These are phyloP conservation scores for Cercospora brassicicola DNA, from an alignment of 2,329 filamentous ascomycete genomes.

Conservation along the genomic window DNA sequence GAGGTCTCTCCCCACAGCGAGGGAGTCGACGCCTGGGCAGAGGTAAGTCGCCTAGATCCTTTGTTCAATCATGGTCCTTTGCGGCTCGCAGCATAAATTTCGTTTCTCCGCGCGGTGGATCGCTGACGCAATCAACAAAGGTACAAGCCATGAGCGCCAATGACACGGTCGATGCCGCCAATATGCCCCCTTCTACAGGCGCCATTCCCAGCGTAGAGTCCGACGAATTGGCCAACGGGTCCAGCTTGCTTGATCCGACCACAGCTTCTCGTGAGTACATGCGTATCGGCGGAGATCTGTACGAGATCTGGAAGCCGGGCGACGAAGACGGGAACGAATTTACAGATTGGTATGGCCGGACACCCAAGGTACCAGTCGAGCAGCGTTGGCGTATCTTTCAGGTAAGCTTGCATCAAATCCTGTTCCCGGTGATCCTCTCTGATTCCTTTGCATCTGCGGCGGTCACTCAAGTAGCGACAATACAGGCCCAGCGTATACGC, in stretches of 20 bases:
- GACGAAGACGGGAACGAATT: slow-evolving; percentile 41
- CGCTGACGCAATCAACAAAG: neutral
- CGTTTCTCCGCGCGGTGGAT: neutral
- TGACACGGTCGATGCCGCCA: neutral
- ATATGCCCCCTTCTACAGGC: slow-evolving; percentile 5
- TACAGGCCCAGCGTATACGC: neutral
- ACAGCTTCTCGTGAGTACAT: slow-evolving; percentile 30
- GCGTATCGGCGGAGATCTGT: slow-evolving; percentile 28
- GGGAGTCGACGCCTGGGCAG: slow-evolving; percentile 5
- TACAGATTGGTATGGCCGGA: slow-evolving; percentile 34
- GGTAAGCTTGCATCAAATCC: slow-evolving; percentile 16
- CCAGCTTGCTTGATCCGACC: slow-evolving; percentile 21
- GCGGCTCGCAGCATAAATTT: neutral
- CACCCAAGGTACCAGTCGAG: slow-evolving; percentile 22
- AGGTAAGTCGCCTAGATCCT: slow-evolving; percentile 2
- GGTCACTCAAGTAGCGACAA: neutral
- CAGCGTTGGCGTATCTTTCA: slow-evolving; percentile 45
- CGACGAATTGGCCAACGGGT: slow-evolving; percentile 8
- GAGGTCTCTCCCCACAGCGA: neutral
- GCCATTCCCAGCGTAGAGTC: slow-evolving; percentile 25
- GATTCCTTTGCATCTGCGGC: neutral
- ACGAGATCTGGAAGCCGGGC: slow-evolving; percentile 42
- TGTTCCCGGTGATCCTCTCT: neutral
- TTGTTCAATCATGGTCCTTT: neutral
- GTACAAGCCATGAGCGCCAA: neutral